phyloP scores from a whole-genome alignment of 345 rosid species.

The Zanthoxylum bungeanum region DNA sequence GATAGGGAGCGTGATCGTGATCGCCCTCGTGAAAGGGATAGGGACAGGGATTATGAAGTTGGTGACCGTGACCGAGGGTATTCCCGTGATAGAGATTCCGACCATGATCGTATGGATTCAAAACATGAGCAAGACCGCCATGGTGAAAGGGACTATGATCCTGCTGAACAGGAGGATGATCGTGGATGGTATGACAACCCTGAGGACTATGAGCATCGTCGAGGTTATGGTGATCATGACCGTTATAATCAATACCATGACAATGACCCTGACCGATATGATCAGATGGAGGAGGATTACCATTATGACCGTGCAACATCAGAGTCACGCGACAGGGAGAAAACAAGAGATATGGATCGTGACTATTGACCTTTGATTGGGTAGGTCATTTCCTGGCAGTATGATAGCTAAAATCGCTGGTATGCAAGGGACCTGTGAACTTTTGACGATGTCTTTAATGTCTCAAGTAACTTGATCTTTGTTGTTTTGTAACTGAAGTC shows the following conservation, averaged over 20 bases:
- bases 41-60: conserved; percentile 50
- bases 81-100: conserved; percentile 63
- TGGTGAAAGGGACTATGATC: conserved; percentile 61
- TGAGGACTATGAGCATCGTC: conserved; percentile 52
- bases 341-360: conserved; percentile 17
- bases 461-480: background rate
- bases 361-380: conserved; percentile 35
- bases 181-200: conserved; percentile 50
- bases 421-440: background rate
- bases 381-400: conserved; percentile 24
- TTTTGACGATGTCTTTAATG: background rate
- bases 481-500: background rate
- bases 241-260: conserved; percentile 65
- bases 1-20: conserved; percentile 49
- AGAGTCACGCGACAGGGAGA: conserved; percentile 30
- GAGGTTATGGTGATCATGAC: conserved; percentile 49
- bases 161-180: conserved; percentile 47
- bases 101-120: conserved; percentile 54
- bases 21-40: conserved; percentile 34
- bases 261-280: conserved; percentile 50
- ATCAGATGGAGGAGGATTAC: conserved; percentile 59
- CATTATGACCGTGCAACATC: conserved; percentile 44
- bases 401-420: conserved; percentile 14
- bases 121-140: conserved; percentile 58
- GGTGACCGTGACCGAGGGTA: conserved; percentile 58